A percentile compares a stretch with the other conserved stretches of the same genome.
Conservation (phyloP, 139 green algal genomes). For the Penium margaritaceum region DNA sequence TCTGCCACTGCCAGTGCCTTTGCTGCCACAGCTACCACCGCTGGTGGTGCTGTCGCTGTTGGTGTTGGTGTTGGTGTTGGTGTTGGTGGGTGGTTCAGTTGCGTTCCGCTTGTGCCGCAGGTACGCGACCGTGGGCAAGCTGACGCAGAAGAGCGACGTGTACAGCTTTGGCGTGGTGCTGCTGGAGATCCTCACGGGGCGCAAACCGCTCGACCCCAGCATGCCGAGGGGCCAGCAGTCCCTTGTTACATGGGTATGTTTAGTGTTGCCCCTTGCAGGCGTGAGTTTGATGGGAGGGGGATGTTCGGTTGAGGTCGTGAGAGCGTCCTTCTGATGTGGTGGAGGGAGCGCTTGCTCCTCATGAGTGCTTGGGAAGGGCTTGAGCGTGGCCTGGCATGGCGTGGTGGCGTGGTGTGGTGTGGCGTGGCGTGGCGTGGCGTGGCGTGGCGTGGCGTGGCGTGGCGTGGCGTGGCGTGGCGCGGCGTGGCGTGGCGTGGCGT, state of each 20-base stretch:
- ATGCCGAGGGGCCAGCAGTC: slow-evolving; percentile 40
- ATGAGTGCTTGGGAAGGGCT: no score
- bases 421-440: no score
- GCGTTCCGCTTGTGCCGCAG: neutral
- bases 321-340: neutral
- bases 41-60: no score
- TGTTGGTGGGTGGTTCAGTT: no score
- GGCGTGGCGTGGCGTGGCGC: no score
- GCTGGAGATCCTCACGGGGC: slow-evolving; percentile 39
- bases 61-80: no score
- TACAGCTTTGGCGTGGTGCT: slow-evolving; percentile 47
- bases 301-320: neutral
- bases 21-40: neutral
- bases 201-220: slow-evolving; percentile 39
- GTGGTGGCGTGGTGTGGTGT: no score
- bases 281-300: no score
- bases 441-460: no score
- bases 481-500: no score
- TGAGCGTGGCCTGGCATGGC: no score
- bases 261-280: neutral
- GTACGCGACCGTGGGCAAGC: slow-evolving; percentile 38
- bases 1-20: neutral
- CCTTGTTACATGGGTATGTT: slow-evolving; percentile 43
- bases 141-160: slow-evolving; percentile 42
- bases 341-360: neutral